Base-by-base conservation (phyloP, 176 grass and related monocot species). In the Oryza longistaminata region DNA sequence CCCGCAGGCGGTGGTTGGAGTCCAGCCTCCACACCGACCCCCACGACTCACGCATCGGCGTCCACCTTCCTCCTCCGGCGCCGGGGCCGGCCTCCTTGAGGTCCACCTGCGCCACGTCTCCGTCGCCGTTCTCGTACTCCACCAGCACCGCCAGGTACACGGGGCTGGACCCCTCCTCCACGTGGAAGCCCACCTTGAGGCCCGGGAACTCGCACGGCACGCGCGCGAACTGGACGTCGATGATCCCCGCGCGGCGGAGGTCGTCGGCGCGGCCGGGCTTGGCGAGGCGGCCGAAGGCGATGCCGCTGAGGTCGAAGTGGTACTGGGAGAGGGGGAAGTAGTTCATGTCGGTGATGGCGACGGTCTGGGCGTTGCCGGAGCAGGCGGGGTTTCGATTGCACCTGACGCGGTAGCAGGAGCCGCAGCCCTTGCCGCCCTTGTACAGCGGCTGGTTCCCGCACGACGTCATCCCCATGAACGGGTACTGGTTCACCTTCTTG, bases 291-390 rank as follows among this genome's bases (percentile, higher is more conserved):
- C 94, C 94, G 70, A 97, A 94, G 25, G 94, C 82, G 0, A 88
- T 94, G 48, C 92, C 92, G 80, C 88, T 92, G 49, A 97, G 90
- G 85, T 94, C 94, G 81, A 97, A 94, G 79, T 97, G 94, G 85
- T 52, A 93, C 12, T 60, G 85, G 8, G 88, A 85, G 33, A 90
- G 42, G 0, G 90, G 89, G 58, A 35, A 89, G 74, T 91, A 91
- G 77, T 93, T 94, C 83, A 89, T 86, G 92, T 97, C 92, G 0
- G 92, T 88, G 68, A 92, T 94, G 24, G 85, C 65, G 37, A 97
- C 81, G 15, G 86, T 93, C 85, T 91, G 88, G 21, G 92, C 27
- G 46, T 50, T 77, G 0, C 88, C 88, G 0, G 92, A 94, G 90
- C 92, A 94, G 3, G 92, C 85, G 1, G 83, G 31, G 78, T 94